Evolutionary conservation across 306 rosid species (phyloP).

Genomic region (Trifolium repens): DNA sequence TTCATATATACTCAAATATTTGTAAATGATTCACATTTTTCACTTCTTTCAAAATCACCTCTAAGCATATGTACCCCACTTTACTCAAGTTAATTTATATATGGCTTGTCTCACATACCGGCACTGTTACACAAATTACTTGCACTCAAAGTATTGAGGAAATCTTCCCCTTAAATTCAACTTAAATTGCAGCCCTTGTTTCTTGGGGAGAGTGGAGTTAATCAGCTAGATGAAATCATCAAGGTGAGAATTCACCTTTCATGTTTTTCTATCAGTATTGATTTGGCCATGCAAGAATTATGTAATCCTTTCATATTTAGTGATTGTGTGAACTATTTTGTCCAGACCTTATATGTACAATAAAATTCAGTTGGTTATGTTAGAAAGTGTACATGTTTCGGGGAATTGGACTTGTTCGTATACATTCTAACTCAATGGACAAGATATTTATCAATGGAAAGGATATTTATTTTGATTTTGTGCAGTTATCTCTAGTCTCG

Average conservation of each 20-base stretch:
- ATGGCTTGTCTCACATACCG: no score
- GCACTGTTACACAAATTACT: no score
- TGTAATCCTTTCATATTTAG: slow-evolving; percentile 23
- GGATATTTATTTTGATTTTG: slow-evolving; percentile 20
- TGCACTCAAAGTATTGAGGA: no score
- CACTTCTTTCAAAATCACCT: no score
- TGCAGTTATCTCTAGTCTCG: slow-evolving; percentile 26
- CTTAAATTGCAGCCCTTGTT: slow-evolving; percentile 84
- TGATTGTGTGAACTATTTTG: slow-evolving; percentile 16
- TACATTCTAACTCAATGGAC: background rate
- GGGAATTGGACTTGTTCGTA: slow-evolving; percentile 20
- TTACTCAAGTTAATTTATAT: no score
- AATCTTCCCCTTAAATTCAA: slow-evolving; percentile 44
- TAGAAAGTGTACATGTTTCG: slow-evolving; percentile 10
- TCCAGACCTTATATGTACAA: no score
- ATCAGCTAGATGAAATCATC: slow-evolving; percentile 97
- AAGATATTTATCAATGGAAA: slow-evolving; percentile 5
- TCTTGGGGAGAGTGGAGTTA: slow-evolving; percentile 99
- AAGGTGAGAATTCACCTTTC: slow-evolving; percentile 60
- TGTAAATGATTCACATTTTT: no score
- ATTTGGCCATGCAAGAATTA: slow-evolving; percentile 38
- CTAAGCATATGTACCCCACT: no score
- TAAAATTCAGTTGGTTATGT: slow-evolving; percentile 24
- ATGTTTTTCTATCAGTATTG: slow-evolving; percentile 13
- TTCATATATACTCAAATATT: no score